Evolutionary conservation across 225 moss, liverwort and hornwort species (phyloP), one percentile per base, ranked within the genome.

Genomic region (Sphagnum tenellum): DNA sequence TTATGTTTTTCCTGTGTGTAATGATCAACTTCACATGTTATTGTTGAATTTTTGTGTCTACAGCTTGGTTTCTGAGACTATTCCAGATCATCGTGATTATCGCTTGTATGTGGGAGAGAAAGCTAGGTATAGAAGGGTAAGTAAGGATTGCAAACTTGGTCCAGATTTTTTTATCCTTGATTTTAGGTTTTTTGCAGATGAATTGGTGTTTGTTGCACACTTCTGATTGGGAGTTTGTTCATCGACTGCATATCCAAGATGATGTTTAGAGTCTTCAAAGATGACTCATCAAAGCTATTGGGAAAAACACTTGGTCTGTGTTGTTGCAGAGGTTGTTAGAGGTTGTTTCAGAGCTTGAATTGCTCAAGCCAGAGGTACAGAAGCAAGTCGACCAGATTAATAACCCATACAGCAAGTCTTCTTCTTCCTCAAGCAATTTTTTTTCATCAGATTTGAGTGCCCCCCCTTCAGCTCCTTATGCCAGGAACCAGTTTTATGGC

Each of bases 21-120:
- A 29, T 29, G 29, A 29, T 29, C 0, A 29, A 29, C 29, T 29
- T 29, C 29, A 29, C 29, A 29, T 29, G 29, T 29, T 29, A 29
- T 29, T 29, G 29, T 29, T 29, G 29, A 29, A 29, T 29, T 29
- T 29, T 29, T 29, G n/a, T 47, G 70, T 72, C 63, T 85, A 79
- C 86, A 98, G 98, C 61, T 85, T 98, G 68, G 82, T 98, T 55
- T 83, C 98, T 3, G 93, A 98, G 69, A 98, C 98, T 65, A 87
- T 98, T 49, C 93, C 93, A 7, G 64, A 86, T 50, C 98, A 98
- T 74, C 89, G 82, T 12, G 90, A 98, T 12, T 98, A 89, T 68
- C 80, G 89, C 66, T 64, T 66, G 46, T 66, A 80, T 75, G 66
- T 67, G 58, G 79, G 66, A 60, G 93, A 89, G 58, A 82, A 69